Percentiles rank a stretch among this genome's conserved stretches.
These are phyloP conservation scores for Candolleomyces efflorescens DNA, from an alignment of 768 basidiomycete species.

Conservation along the genomic window DNA sequence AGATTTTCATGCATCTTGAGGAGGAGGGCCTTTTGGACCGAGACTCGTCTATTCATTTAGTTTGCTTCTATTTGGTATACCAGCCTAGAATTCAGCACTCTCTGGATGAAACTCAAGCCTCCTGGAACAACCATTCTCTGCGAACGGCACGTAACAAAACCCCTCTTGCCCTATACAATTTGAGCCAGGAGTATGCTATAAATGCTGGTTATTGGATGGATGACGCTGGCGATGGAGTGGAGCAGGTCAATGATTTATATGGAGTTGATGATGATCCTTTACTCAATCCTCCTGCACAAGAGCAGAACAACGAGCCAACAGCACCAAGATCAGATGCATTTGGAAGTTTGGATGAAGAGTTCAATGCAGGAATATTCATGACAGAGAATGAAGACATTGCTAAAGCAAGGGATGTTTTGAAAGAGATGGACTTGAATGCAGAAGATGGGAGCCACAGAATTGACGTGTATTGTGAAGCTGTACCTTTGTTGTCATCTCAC, in stretches of 20 bases:
- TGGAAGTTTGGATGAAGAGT: background rate
- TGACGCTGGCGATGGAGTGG: slow-evolving; percentile 17
- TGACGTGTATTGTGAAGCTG: no score
- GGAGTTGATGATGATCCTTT: slow-evolving; percentile 10
- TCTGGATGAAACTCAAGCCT: slow-evolving; percentile 16
- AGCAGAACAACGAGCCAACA: background rate
- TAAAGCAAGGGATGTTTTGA: slow-evolving; percentile 1
- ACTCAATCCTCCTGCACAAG: slow-evolving; percentile 6
- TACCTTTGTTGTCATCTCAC: no score
- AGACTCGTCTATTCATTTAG: slow-evolving; percentile 13
- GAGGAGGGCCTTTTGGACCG: slow-evolving; percentile 19
- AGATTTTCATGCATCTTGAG: slow-evolving; percentile 25
- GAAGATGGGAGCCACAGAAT: no score
- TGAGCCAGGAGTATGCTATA: slow-evolving; percentile 20
- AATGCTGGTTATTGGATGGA: slow-evolving; percentile 20
- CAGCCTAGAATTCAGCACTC: slow-evolving; percentile 23
- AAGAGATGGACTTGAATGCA: slow-evolving; percentile 11
- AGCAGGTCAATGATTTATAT: slow-evolving; percentile 1
- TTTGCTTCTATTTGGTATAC: slow-evolving; percentile 22
- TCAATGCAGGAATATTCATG: slow-evolving; percentile 8
- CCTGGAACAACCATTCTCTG: slow-evolving; percentile 24
- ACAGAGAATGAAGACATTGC: slow-evolving; percentile 15
- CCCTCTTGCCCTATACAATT: slow-evolving; percentile 19
- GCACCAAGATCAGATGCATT: background rate
- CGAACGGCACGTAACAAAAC: slow-evolving; percentile 17